Conservation (phyloP, 1,284 basidiomycete species). For the Ceratobasidium sp. region DNA sequence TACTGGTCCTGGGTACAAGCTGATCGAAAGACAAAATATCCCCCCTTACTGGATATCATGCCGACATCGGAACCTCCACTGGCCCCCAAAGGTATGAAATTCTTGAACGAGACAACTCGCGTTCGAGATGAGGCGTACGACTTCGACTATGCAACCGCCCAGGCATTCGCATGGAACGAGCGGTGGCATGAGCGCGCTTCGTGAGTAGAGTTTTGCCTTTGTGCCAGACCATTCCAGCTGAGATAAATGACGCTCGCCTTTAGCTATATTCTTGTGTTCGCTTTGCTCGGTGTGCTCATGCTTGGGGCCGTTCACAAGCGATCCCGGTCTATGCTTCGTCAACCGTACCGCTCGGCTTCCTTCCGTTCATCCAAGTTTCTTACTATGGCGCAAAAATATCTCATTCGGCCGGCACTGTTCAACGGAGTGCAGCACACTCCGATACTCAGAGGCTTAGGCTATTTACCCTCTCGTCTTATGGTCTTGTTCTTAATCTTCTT, state of each 20-base stretch:
- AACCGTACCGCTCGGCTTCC: neutral
- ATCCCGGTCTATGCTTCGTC: conserved; percentile 7
- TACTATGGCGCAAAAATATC: conserved; percentile 32
- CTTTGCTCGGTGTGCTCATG: conserved; percentile 4
- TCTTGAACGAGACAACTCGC: conserved; percentile 24
- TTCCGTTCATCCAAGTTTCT: neutral
- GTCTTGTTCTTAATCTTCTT: conserved; percentile 26
- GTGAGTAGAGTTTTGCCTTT: conserved; percentile 2
- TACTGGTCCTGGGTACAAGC: conserved; percentile 40
- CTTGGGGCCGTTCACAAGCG: conserved; percentile 10
- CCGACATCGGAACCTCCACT: conserved; percentile 33
- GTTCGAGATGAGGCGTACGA: conserved; percentile 31
- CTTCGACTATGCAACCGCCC: conserved; percentile 23
- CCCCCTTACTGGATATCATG: conserved; percentile 20
- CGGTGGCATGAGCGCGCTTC: conserved; percentile 33
- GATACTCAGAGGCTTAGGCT: conserved; percentile 25
- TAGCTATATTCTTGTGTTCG: conserved; percentile 37
- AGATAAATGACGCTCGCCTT: neutral
- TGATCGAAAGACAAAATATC: conserved; percentile 26
- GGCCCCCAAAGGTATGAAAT: conserved; percentile 18
- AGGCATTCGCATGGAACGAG: conserved; percentile 32
- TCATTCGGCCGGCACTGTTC: conserved; percentile 37
- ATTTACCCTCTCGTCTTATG: conserved; percentile 27
- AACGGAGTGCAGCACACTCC: conserved; percentile 18
- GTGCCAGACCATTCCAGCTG: neutral